Conservation (phyloP, 257 asterid genomes). For the Solanum rostratum region DNA sequence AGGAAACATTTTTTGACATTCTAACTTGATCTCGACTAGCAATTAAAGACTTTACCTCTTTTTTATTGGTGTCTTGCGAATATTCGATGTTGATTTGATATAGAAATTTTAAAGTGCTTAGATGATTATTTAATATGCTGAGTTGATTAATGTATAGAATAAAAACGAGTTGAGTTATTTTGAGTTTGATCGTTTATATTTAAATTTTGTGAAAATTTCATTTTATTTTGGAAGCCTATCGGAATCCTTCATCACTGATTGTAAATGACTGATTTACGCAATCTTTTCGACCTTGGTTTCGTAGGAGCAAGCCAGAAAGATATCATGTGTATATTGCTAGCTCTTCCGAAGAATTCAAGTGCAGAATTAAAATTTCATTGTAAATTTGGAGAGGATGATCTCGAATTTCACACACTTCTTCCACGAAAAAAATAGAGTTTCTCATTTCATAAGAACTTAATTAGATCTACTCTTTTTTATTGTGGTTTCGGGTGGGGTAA, state of each 20-base stretch:
- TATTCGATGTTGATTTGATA: background rate
- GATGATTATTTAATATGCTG: background rate
- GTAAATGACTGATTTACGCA: too few species aligned
- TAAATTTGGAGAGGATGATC: background rate
- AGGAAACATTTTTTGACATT: too few species aligned
- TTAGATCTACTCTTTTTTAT: background rate
- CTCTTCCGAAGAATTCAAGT: background rate
- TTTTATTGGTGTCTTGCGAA: background rate
- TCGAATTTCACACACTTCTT: background rate
- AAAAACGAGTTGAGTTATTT: background rate
- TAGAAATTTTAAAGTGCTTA: rapidly evolving
- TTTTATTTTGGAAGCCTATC: background rate
- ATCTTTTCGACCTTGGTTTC: too few species aligned
- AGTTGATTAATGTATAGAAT: rapidly evolving
- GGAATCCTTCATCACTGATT: too few species aligned
- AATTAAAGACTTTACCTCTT: background rate
- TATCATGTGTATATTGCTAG: too few species aligned
- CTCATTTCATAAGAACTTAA: background rate
- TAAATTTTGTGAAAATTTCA: too few species aligned
- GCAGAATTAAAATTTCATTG: background rate
- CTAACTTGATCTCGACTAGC: background rate
- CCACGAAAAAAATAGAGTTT: background rate
- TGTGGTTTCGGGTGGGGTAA: background rate
- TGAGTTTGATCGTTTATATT: too few species aligned
- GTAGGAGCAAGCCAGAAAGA: too few species aligned